Evolutionary conservation across 2,329 filamentous ascomycete genomes (phyloP).

Genomic region (Zymoseptoria tritici): DNA sequence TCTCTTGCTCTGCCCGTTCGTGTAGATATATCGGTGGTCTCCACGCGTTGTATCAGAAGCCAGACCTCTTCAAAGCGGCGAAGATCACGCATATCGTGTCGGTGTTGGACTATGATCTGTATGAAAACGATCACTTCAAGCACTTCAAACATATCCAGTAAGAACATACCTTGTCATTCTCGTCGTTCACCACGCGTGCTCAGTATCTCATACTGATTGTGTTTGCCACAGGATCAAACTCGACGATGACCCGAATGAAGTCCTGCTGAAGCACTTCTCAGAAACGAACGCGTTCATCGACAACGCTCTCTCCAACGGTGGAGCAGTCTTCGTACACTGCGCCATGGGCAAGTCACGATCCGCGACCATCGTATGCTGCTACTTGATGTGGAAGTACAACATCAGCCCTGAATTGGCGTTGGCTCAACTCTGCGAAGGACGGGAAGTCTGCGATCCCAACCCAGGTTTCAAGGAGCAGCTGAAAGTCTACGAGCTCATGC

Average conservation of each 20-base stretch:
- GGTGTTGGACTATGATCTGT: slow-evolving; percentile 56
- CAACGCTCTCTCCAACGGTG: slow-evolving; percentile 55
- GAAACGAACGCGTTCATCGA: slow-evolving; percentile 68
- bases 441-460: slow-evolving; percentile 82
- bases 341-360: slow-evolving; percentile 94
- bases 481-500: slow-evolving; percentile 76
- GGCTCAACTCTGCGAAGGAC: slow-evolving; percentile 57
- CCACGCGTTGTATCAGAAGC: slow-evolving; percentile 33
- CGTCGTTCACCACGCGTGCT: not conserved
- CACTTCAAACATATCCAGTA: slow-evolving; percentile 53
- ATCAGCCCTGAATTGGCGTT: slow-evolving; percentile 57
- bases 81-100: slow-evolving; percentile 85
- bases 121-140: slow-evolving; percentile 52
- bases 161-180: not conserved
- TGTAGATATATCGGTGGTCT: slow-evolving; percentile 34
- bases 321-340: slow-evolving; percentile 62
- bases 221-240: slow-evolving; percentile 53
- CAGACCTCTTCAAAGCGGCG: slow-evolving; percentile 58
- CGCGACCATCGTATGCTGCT: slow-evolving; percentile 73
- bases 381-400: slow-evolving; percentile 57
- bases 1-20: not conserved
- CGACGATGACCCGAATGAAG: slow-evolving; percentile 81
- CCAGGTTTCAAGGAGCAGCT: slow-evolving; percentile 83
- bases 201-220: not conserved
- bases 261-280: slow-evolving; percentile 73